Base-by-base conservation (phyloP, 495 filamentous ascomycete genomes). In the Aspergillus indologenus region DNA sequence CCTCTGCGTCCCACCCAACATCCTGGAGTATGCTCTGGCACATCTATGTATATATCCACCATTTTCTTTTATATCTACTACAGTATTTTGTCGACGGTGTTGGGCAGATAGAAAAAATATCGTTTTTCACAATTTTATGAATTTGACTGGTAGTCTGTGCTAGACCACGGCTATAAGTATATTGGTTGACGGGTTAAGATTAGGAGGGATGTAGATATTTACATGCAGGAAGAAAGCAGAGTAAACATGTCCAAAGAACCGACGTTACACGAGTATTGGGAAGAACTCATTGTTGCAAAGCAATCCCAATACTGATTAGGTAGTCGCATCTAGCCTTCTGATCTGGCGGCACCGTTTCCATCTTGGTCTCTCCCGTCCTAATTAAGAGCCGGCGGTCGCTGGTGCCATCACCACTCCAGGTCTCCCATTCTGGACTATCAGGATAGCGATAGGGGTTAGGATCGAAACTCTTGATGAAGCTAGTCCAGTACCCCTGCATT, bases 401-500 rank as follows among this genome's bases (percentile, higher is more conserved):
- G 14, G 63, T 60, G 5, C 46, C 45, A 23, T 62, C 49, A 22
- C 53, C 56, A 0, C 63, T 68, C 79, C 79, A 84, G 24, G 66
- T 65, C 51, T 71, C 53, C 85, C 84, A 87, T 50, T 66, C 65
- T 4, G 82, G 82, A 54, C 72, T 72, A 1, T 68, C 75, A 7
- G 62, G 19, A 21, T 70, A 53, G 40, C 78, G 75, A 54, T 74
- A 64, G 20, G 60, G 81, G 64, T 91, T 90, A 21, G 88, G 88
- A 70, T 91, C 74, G 57, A 83, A 80, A 1, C 76, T 75, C 52
- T 79, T 71, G 57, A 90, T 84, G 66, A 90, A 91, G 61, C 84
- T 87, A 1, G 82, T 79, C 86, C 84, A 89, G 65, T 90, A 90
- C 0, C 75, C 79, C 61, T 88, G 85, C 61, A 89, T 81, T 2